A percentile compares a stretch with the other conserved stretches of the same genome.
Evolutionary conservation across 2,329 filamentous ascomycete genomes (phyloP).

Genomic region (Talaromyces funiculosus): DNA sequence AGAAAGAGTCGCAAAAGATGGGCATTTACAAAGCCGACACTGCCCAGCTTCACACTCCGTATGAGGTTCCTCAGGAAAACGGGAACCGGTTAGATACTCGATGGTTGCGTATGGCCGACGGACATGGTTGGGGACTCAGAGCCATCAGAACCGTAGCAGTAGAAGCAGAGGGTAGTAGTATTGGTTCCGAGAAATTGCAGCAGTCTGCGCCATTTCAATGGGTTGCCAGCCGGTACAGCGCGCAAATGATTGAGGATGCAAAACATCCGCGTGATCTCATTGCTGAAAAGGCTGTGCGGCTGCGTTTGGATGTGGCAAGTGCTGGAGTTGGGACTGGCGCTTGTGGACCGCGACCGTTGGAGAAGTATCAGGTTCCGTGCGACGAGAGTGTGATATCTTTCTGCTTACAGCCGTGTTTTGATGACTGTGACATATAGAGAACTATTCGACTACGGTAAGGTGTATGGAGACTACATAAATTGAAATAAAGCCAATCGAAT

Average conservation of each 20-base stretch:
- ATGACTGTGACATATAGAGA: background rate
- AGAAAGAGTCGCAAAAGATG: background rate
- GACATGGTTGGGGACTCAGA: background rate
- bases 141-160: background rate
- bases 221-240: background rate
- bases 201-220: background rate
- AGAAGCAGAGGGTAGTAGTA: no score
- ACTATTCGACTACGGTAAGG: background rate
- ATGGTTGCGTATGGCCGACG: background rate
- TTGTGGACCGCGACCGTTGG: background rate
- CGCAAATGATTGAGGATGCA: background rate
- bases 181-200: background rate
- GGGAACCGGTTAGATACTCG: background rate
- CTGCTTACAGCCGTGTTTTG: background rate
- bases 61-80: background rate
- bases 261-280: constrained; percentile 19
- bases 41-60: background rate
- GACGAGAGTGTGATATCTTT: background rate
- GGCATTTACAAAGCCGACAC: background rate
- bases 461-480: background rate
- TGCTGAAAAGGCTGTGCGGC: constrained; percentile 13
- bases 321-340: constrained; percentile 5
- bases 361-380: constrained; percentile 2
- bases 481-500: background rate
- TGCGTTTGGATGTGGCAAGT: constrained; percentile 19